Evolutionary conservation across 345 rosid species (phyloP), one percentile per base, ranked within the genome.

Genomic region (Euclidium syriacum): DNA sequence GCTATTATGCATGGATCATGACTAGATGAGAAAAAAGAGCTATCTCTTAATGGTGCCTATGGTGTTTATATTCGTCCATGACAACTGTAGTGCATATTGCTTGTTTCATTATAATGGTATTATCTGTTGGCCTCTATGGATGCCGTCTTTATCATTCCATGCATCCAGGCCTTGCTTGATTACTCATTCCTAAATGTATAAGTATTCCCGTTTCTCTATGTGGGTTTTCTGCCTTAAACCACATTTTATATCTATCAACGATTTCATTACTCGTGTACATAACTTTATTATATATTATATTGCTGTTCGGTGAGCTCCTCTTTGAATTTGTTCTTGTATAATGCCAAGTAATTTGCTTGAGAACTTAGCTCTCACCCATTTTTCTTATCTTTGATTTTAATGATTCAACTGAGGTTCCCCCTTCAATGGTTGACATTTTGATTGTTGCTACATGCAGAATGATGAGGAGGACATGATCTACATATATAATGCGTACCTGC

Each of bases 401-500:
- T 24, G 18, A 49, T 14, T 62, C 22, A 39, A 12, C 49, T 25
- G 12, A 9, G 23, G 5, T 10, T 60, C 7, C 39, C 32, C 20
- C 34, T 39, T 56, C 51, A 57, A 3, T 29, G 41, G 60, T 29
- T 69, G 40, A 43, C 40, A 35, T 47, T 44, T 69, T 60, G 62
- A 66, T 72, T 44, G 58, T 73, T 76, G 54, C 46, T 47, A 41
- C 63, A 39, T 78, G 67, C 84, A 83, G 90, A 86, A 84, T 48
- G 95, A 89, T 60, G 98, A 92, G 47, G 98, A 92, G 75, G 98
- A 92, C 77, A 81, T 92, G 82, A 44, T 80, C 73, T 92, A 87
- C 60, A 80, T 92, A 86, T 89, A 89, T 70, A 85, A 87, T 75
- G 96, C 94, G 39, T 92, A 92, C 75, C 75, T 89, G 56, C 96